Percentiles rank a stretch among this genome's conserved stretches.
These are phyloP conservation scores for Vaccinium darrowii DNA, from an alignment of 148 eudicot genomes.

Conservation along the genomic window DNA sequence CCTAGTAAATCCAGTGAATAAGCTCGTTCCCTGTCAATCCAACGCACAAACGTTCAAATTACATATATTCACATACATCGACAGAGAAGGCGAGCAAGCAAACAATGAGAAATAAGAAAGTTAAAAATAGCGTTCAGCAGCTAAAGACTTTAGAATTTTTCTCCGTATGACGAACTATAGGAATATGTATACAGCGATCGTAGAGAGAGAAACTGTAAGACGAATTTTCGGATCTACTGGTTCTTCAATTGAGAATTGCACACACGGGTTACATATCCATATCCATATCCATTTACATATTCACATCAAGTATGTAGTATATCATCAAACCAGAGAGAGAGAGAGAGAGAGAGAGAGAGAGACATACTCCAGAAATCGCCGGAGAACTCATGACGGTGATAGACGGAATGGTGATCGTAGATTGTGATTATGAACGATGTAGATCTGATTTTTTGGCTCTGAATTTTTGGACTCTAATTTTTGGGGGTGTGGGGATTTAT, in stretches of 20 bases:
- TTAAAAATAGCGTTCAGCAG: not conserved
- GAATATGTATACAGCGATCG: not conserved
- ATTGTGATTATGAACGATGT: slow-evolving; percentile 1
- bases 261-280: not conserved
- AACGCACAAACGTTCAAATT: not conserved
- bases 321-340: not conserved
- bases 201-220: not conserved
- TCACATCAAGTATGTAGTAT: not conserved
- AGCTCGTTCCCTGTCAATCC: slow-evolving; percentile 39
- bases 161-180: not conserved
- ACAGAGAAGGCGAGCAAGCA: not conserved
- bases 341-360: slow-evolving; percentile 6
- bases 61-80: not conserved
- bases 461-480: not conserved
- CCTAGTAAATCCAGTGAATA: slow-evolving; percentile 66
- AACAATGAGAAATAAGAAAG: slow-evolving; percentile 1
- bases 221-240: not conserved
- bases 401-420: not conserved
- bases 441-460: slow-evolving; percentile 5
- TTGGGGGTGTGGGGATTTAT: no score
- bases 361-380: slow-evolving; percentile 40
- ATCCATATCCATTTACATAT: not conserved
- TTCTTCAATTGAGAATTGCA: not conserved
- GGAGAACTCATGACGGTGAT: slow-evolving; percentile 45
- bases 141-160: not conserved